Base-by-base conservation (phyloP, 2,329 filamentous ascomycete species). In the Fusarium sp. region DNA sequence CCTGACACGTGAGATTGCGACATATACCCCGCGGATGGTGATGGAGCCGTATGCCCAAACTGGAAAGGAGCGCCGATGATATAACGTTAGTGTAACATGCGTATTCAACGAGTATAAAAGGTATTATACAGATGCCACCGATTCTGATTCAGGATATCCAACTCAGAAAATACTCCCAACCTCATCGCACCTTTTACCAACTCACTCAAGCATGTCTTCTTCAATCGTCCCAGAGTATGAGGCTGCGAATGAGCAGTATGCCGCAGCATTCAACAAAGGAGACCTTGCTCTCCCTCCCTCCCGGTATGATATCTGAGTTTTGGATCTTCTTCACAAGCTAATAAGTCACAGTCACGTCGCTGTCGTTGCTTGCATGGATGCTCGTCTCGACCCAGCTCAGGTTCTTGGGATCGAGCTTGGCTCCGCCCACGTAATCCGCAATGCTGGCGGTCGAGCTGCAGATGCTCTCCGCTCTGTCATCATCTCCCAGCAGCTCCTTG, bases 401-500 rank as follows among this genome's bases (percentile, higher is more conserved):
- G 49, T 69, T 2, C 72, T 78, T 1, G 76, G 76, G 0, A 74
- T 78, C 17, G 71, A 68, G 20, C 59, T 78, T 6, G 93, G 94
- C 35, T 92, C 94, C 69, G 93, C 93, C 0, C 93, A 96, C 80
- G 89, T 95, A n/a, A 92, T 95, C 66, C 90, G 93, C 61, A 95
- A 95, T 73, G 92, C 91, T 6, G 92, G 92, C 6, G 93, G 86
- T 3, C 90, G 88, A 28, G 91, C 89, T 4, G 83, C 85, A 35
- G 93, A 96, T 59, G 92, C 91, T 1, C 85, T 95, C 12, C 91
- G 94, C 44, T 93, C 90, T 14, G 87, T 96, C 56, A 83, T 96
- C 66, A 94, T 96, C 75, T 95, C 92, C 0, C 87, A 96, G 81
- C 93, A 96, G 80, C 85, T 96, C 5, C 87, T 96, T 0, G 93